Percentiles rank a stretch among this genome's conserved stretches.
phyloP scores from a whole-genome alignment of 306 rosid species.

The Alnus glutinosa region DNA sequence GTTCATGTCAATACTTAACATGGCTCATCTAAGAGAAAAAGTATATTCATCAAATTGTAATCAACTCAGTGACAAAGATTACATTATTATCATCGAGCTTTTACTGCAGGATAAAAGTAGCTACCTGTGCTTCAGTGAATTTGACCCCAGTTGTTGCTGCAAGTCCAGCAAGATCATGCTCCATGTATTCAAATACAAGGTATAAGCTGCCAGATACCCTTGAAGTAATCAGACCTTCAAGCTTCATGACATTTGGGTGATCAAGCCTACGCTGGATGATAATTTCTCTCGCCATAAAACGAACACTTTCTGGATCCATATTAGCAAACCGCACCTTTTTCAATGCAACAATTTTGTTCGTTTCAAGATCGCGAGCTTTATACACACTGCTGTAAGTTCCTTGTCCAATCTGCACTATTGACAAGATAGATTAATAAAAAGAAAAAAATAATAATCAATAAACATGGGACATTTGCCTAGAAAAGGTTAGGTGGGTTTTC shows the following conservation, averaged over 20 bases:
- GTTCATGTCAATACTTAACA: neutral
- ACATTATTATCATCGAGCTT: neutral
- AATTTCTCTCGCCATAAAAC: constrained; percentile 86
- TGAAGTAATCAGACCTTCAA: constrained; percentile 83
- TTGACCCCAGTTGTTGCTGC: constrained; percentile 55
- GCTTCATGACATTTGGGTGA: constrained; percentile 95
- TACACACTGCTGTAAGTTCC: constrained; percentile 92
- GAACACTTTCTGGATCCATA: constrained; percentile 88
- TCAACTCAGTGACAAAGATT: neutral
- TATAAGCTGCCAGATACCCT: constrained; percentile 80
- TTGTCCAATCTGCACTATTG: constrained; percentile 68
- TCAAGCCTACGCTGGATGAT: constrained; percentile 68
- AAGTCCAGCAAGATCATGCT: constrained; percentile 84
- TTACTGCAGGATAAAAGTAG: constrained; percentile 7
- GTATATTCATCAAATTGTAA: neutral
- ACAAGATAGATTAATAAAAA: neutral
- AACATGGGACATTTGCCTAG: neutral
- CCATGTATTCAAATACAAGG: constrained; percentile 89
- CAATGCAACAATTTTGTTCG: constrained; percentile 72
- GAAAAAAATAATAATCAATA: neutral
- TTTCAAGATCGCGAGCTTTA: constrained; percentile 76
- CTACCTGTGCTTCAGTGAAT: constrained; percentile 77
- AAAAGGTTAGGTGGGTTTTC: neutral
- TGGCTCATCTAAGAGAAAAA: neutral
- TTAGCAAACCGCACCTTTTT: constrained; percentile 85